Evolutionary conservation across 1,284 basidiomycete genomes (phyloP), one percentile per base, ranked within the genome.

Genomic region (Naganishia cerealis): DNA sequence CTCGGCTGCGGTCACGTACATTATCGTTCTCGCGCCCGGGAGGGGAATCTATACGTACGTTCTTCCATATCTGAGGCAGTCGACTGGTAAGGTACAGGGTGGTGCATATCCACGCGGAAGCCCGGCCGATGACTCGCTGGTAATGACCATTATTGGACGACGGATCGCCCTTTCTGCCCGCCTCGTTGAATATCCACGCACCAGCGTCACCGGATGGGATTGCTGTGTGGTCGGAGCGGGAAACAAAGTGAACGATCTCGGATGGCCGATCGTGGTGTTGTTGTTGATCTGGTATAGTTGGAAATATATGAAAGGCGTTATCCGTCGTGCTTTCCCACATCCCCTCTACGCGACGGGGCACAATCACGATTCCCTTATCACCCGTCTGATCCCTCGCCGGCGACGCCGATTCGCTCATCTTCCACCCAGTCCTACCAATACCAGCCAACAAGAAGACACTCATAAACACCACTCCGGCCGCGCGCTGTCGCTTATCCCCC

Each of bases 11-110:
- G 29, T 6, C 6, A 33, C 29, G 29, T 6, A 33, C 3, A 39
- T 43, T 0, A 57, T 33, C 29, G 29, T 33, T 33, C 2, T 33
- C 29, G 6, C 29, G 29, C n/a, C n/a, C 29, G 29, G 29, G 6
- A 43, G 16, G 29, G 36, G 16, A 6, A 16, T n/a, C 29, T 33
- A 16, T 8, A 87, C 91, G 80, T 77, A 94, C 92, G 75, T 96
- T 96, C 81, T 94, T 94, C 93, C 93, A 96, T 72, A 97, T 95
- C 79, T 96, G 94, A 36, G 94, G 94, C 74, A 96, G 81, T 61
- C 94, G 86, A 3, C 90, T 92, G 6, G 93, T 95, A 33, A 97
- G 82, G 79, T 97, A 97, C 24, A 95, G 82, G 0, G 87, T 91
- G 1, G 93, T 92, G 77, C 94, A 96, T 36, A 88, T 77, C 94